These are phyloP conservation scores for Cladosporium sp. DNA, from an alignment of 2,329 filamentous ascomycete genomes.

Conservation along the genomic window DNA sequence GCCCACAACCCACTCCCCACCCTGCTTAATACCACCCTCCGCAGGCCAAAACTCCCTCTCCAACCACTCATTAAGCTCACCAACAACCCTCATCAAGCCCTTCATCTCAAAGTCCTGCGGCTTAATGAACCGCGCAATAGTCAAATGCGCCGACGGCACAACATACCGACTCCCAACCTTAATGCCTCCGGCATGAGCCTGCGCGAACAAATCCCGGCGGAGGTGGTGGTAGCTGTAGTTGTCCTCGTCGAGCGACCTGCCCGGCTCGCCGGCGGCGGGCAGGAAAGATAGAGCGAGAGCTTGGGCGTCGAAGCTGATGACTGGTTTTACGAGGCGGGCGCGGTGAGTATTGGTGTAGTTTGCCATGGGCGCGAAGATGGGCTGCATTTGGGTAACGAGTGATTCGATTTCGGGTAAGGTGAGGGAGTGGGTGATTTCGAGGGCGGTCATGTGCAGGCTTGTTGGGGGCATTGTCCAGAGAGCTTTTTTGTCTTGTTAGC, in stretches of 20 bases:
- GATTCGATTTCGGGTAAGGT: constrained; percentile 51
- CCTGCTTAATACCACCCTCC: constrained; percentile 30
- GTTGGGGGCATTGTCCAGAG: constrained; percentile 84
- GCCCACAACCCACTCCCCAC: constrained; percentile 83
- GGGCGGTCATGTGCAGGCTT: constrained; percentile 78
- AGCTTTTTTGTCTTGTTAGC: constrained; percentile 47
- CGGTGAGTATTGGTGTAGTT: constrained; percentile 68
- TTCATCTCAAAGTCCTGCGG: constrained; percentile 58
- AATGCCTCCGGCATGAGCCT: constrained; percentile 63
- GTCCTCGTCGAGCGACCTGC: constrained; percentile 53
- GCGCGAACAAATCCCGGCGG: constrained; percentile 71
- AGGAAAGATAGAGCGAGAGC: constrained; percentile 86
- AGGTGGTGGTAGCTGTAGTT: constrained; percentile 88
- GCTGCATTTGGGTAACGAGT: constrained; percentile 33
- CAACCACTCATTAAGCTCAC: constrained; percentile 76
- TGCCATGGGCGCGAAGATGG: constrained; percentile 60
- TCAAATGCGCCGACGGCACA: constrained; percentile 87
- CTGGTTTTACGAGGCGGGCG: constrained; percentile 75
- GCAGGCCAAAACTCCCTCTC: constrained; percentile 68
- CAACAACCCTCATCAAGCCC: constrained; percentile 68
- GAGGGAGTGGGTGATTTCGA: constrained; percentile 82
- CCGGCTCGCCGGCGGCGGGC: constrained; percentile 64
- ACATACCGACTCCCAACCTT: constrained; percentile 76
- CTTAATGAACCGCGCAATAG: constrained; percentile 76
- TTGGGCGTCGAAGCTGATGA: constrained; percentile 79